Evolutionary conservation across 2,329 filamentous ascomycete genomes (phyloP), one percentile per base, ranked within the genome.

Genomic region (Metarhizium album): DNA sequence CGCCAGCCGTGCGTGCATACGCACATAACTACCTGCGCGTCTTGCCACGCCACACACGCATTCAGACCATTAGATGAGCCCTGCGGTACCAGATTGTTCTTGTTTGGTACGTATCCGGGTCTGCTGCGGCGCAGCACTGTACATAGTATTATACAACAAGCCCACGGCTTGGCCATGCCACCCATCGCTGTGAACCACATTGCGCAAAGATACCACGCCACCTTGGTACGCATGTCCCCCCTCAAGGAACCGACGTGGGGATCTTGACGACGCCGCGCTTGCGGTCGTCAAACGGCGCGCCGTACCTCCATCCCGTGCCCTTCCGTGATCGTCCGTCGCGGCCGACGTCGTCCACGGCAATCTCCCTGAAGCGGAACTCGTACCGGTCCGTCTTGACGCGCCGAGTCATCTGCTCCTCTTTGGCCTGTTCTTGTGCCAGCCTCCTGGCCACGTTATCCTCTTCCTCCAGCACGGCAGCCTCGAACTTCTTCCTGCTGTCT

Each of bases 241-340:
- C 18, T 72, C 58, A 79, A 53, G 75, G 76, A 50, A 84, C 79
- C 49, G 72, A 76, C 35, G 76, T 83, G 22, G 83, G 82, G 61
- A 86, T 85, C 74, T 85, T 86, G 68, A 83, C 67, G 62, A 76
- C 61, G n/a, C 79, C 82, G 58, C 75, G 78, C 67, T 75, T 78
- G 51, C 83, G 74, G 61, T 86, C 83, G 60, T 79, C 72, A 55
- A 73, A 71, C 11, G 83, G 82, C 53, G 74, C 74, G 53, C 83
- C 83, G 58, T 86, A 86, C 53, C 80, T 70, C 74, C 76, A 81
- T 20, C 83, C 83, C 2, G 78, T 73, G 13, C 70, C 80, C 24
- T 64, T 66, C 35, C 68, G 66, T 4, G 74, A 69, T 53, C 76
- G 73, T 22, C 82, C 82, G 47, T 74, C 66, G 22, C 64, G 67